Evolutionary conservation across 495 filamentous ascomycete genomes (phyloP).

Genomic region (Penicillium parvum): DNA sequence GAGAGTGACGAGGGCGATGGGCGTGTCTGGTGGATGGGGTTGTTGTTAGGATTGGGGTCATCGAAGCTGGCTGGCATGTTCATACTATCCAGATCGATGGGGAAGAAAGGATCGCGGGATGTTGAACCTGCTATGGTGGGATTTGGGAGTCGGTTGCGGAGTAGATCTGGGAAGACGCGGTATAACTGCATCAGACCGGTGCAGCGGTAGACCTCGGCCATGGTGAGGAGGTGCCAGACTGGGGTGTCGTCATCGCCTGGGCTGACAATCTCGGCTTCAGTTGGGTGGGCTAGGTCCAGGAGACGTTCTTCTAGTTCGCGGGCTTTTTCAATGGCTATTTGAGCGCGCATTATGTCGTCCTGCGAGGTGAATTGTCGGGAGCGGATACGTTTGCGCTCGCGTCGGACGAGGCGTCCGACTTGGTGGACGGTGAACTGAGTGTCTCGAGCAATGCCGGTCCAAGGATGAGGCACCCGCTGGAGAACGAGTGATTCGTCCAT

Average conservation of each 20-base stretch:
- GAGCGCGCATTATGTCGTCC: conserved; percentile 37
- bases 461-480: conserved; percentile 51
- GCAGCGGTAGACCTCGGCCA: conserved; percentile 54
- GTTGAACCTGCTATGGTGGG: conserved; percentile 3
- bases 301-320: conserved; percentile 49
- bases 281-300: conserved; percentile 44
- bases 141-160: conserved; percentile 38
- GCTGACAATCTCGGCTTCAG: conserved; percentile 46
- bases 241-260: conserved; percentile 53
- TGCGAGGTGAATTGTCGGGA: conserved; percentile 33
- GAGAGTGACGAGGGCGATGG: conserved; percentile 2
- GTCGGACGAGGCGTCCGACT: conserved; percentile 49
- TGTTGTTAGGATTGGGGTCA: not conserved
- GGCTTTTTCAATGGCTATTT: conserved; percentile 43
- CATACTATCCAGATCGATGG: conserved; percentile 26
- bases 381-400: conserved; percentile 43
- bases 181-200: conserved; percentile 53
- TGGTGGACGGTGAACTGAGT: conserved; percentile 52
- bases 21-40: not conserved
- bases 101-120: conserved; percentile 26
- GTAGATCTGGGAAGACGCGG: conserved; percentile 50
- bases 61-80: conserved; percentile 20
- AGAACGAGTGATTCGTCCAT: conserved; percentile 29
- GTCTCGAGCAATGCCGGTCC: conserved; percentile 55
- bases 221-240: conserved; percentile 52